A percentile compares a stretch with the other conserved stretches of the same genome.
Evolutionary conservation across 345 rosid genomes (phyloP).

Genomic region (Viola odorata): DNA sequence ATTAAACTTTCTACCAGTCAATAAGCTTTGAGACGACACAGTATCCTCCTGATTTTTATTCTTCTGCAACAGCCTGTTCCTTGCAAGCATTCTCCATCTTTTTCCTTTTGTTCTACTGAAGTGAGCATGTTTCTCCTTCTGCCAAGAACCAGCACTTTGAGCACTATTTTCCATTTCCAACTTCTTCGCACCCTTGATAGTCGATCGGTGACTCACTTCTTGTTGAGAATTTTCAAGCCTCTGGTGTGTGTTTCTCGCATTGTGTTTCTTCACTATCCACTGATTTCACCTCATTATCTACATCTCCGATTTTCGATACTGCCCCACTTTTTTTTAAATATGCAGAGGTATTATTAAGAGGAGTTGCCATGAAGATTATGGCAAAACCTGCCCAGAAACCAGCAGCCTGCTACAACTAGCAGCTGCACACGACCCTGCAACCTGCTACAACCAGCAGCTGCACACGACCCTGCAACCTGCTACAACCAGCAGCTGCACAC

Average conservation of each 20-base stretch:
- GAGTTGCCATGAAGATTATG: no score
- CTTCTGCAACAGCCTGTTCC: conserved; percentile 27
- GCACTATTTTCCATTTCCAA: conserved; percentile 15
- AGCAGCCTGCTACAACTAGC: no score
- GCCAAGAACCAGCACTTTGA: conserved; percentile 7
- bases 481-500: no score
- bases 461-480: no score
- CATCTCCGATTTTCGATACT: conserved; percentile 7
- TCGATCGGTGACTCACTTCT: conserved; percentile 8
- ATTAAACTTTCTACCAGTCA: conserved; percentile 8
- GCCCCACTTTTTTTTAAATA: background rate
- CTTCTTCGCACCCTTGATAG: conserved; percentile 16
- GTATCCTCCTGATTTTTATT: conserved; percentile 9
- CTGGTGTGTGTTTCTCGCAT: background rate
- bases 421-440: no score
- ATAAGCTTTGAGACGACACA: background rate
- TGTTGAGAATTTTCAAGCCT: conserved; percentile 7
- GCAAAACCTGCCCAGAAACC: no score
- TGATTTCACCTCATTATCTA: background rate
- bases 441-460: no score
- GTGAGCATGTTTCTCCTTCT: conserved; percentile 9
- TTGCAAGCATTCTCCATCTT: conserved; percentile 29
- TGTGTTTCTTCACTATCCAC: conserved; percentile 9
- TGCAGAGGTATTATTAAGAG: conserved; percentile 10
- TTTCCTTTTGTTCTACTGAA: conserved; percentile 23